Conservation (phyloP, 768 basidiomycete species). For the Chalciporus piperatus region DNA sequence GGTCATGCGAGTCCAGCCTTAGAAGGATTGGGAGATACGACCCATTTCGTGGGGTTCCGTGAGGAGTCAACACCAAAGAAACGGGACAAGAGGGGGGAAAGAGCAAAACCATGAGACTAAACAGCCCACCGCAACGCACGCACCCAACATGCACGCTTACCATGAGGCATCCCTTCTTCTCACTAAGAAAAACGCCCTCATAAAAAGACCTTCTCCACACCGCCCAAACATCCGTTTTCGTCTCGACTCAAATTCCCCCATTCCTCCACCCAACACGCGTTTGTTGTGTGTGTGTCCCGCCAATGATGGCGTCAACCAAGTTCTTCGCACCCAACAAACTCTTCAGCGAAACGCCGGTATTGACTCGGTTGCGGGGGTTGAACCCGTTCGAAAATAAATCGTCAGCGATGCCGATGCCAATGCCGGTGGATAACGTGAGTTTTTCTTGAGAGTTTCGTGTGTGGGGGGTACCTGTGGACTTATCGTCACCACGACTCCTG, state of each 20-base stretch:
- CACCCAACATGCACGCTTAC: conserved; percentile 25
- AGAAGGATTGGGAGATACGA: conserved; percentile 6
- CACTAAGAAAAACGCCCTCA: conserved; percentile 15
- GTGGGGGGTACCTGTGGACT: not conserved
- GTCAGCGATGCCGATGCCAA: conserved; percentile 24
- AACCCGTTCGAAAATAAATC: conserved; percentile 24
- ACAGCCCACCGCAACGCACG: conserved; percentile 14
- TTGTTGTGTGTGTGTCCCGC: not conserved
- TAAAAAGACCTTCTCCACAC: conserved; percentile 17
- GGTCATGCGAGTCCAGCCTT: not conserved
- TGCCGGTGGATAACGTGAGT: conserved; percentile 32
- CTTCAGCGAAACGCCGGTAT: conserved; percentile 22
- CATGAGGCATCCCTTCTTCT: conserved; percentile 26
- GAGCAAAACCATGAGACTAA: conserved; percentile 2
- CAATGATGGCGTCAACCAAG: conserved; percentile 24
- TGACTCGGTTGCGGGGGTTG: conserved; percentile 24
- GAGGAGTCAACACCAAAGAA: not conserved
- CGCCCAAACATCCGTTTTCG: conserved; percentile 17
- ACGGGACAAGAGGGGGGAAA: conserved; percentile 20
- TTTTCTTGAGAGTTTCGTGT: not conserved
- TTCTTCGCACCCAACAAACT: conserved; percentile 17
- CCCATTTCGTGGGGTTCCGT: conserved; percentile 3
- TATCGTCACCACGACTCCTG: not conserved
- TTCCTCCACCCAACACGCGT: conserved; percentile 4
- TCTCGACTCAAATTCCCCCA: conserved; percentile 11